Evolutionary conservation across 345 rosid genomes (phyloP).

Genomic region (Noccaea bulbosa): DNA sequence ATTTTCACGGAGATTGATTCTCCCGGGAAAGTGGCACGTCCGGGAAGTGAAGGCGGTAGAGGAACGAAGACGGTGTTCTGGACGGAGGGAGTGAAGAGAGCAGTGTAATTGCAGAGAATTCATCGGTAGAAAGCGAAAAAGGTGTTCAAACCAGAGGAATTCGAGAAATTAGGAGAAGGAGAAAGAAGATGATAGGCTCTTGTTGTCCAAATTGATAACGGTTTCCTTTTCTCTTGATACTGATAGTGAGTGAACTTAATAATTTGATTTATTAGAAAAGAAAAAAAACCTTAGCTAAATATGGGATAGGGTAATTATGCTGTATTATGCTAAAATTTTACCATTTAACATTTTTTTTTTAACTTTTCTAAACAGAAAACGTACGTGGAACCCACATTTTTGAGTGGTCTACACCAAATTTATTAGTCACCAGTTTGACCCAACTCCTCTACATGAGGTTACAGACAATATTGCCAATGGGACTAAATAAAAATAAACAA

Average conservation of each 20-base stretch:
- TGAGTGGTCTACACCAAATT: no score
- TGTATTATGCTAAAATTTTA: no score
- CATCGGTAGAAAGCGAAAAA: slow-evolving; percentile 23
- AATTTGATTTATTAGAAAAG: no score
- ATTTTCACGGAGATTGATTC: slow-evolving; percentile 28
- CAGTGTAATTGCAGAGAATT: slow-evolving; percentile 41
- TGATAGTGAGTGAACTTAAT: neutral
- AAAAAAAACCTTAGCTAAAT: no score
- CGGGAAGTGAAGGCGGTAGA: slow-evolving; percentile 39
- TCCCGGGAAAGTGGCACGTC: slow-evolving; percentile 35
- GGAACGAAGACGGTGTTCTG: slow-evolving; percentile 29
- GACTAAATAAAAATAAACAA: no score
- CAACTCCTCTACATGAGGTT: no score
- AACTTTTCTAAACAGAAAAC: no score
- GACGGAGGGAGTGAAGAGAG: slow-evolving; percentile 28
- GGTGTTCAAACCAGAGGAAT: neutral
- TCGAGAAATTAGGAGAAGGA: slow-evolving; percentile 17
- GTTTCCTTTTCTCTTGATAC: neutral
- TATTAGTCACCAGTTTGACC: no score
- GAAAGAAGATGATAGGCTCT: neutral
- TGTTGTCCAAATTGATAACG: slow-evolving; percentile 25
- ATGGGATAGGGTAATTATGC: no score
- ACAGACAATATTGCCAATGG: no score
- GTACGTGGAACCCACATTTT: no score
- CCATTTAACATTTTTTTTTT: no score